Evolutionary conservation across 1,139 yeast species (phyloP).

Genomic region (Geotrichum reessii): DNA sequence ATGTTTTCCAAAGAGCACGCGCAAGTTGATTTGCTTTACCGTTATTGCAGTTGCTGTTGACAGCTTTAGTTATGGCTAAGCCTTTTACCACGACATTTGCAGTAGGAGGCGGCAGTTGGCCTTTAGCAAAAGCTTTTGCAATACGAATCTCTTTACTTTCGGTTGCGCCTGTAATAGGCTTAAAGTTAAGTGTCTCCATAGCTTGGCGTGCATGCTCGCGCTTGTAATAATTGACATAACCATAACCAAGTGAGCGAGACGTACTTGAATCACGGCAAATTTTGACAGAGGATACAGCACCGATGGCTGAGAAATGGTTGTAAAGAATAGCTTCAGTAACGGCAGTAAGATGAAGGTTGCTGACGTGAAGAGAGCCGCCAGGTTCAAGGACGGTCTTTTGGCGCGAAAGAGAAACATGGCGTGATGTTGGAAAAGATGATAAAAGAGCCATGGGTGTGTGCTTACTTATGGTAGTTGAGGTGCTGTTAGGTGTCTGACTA

Average conservation of each 20-base stretch:
- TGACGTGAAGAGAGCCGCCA: not conserved
- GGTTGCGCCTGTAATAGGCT: conserved; percentile 27
- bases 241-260: conserved; percentile 45
- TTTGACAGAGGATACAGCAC: conserved; percentile 44
- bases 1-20: conserved; percentile 62
- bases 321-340: conserved; percentile 38
- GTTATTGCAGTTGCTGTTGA: not conserved
- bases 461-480: not conserved
- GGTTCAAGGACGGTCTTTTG: not conserved
- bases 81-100: conserved; percentile 36
- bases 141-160: conserved; percentile 29
- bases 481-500: not conserved
- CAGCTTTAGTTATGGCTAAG: conserved; percentile 75
- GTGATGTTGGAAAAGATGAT: not conserved
- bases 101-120: conserved; percentile 10
- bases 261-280: conserved; percentile 40
- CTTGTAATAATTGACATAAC: conserved; percentile 43
- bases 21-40: not conserved
- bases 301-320: conserved; percentile 36
- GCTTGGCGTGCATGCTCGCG: conserved; percentile 40
- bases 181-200: conserved; percentile 41
- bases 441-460: not conserved
- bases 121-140: conserved; percentile 10
- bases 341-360: not conserved
- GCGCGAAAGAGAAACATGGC: not conserved